Base-by-base conservation (phyloP, 1,139 yeast species). In the Yamadazyma triangularis region DNA sequence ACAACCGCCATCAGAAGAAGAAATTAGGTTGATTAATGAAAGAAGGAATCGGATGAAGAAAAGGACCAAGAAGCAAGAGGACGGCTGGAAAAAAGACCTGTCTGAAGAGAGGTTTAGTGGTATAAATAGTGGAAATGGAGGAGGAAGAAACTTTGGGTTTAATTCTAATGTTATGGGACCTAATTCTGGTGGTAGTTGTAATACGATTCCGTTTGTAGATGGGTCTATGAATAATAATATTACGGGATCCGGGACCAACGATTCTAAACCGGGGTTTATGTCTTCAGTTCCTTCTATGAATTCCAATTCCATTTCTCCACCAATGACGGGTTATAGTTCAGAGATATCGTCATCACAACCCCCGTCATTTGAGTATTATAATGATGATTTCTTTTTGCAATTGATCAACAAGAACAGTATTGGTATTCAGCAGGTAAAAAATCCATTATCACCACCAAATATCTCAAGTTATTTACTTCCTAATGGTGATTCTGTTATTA, bases 1-100 rank as follows among this genome's bases (percentile, higher is more conserved):
- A 6, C 58, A 58, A 33, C 77, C 77, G 6, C 77, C 76, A 2
- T 56, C 68, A 3, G 45, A 45, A 13, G 51, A 48, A 23, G 62
- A 56, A 36, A 35, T 51, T 23, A 38, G 36, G 29, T 40, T 50
- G 11, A 56, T 54, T 13, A 39, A 45, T 36, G 58, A 54, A 34
- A 32, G 61, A 10, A 49, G 50, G 31, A 42, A 45, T 24, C 21
- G 57, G 26, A 41, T 53, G 30, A 42, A 31, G 13, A 42, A 33
- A 26, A 33, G 45, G 12, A 19, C 21, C 9, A 18, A 18, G 24
- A 27, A 27, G 30, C 14, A 12, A 15, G 25, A 26, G 12, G 23
- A 18, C 6, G n/a, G n/a, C n/a, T n/a, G n/a, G n/a, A n/a, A n/a
- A n/a, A n/a, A n/a, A n/a, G n/a, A n/a, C n/a, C n/a, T n/a, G n/a